Evolutionary conservation across 768 basidiomycete species (phyloP).

Genomic region (Pulveroboletus frians): DNA sequence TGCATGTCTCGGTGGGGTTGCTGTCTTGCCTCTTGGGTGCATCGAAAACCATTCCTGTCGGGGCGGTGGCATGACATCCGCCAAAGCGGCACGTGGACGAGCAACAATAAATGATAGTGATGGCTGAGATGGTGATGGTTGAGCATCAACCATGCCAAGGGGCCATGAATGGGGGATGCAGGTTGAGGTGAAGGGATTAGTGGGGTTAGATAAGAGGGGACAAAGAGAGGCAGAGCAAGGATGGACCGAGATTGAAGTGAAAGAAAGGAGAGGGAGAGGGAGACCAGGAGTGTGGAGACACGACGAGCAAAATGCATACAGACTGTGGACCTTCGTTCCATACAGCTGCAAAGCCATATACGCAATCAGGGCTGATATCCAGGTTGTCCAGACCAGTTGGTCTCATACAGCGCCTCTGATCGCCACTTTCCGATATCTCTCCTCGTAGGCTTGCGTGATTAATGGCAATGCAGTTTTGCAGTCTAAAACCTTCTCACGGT

Average conservation of each 20-base stretch:
- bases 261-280: slow-evolving; percentile 12
- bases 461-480: slow-evolving; percentile 57
- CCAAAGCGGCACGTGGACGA: not conserved
- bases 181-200: slow-evolving; percentile 4
- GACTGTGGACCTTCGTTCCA: slow-evolving; percentile 13
- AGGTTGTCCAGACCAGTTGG: slow-evolving; percentile 1
- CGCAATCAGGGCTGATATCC: slow-evolving; percentile 2
- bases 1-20: not conserved
- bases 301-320: slow-evolving; percentile 11
- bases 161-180: slow-evolving; percentile 2
- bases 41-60: not conserved
- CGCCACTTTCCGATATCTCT: slow-evolving; percentile 80
- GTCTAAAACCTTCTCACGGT: slow-evolving; percentile 62
- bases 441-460: slow-evolving; percentile 64
- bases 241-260: slow-evolving; percentile 3
- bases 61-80: not conserved
- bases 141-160: not conserved
- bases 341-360: slow-evolving; percentile 5
- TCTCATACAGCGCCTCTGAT: slow-evolving; percentile 88
- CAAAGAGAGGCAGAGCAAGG: slow-evolving; percentile 10
- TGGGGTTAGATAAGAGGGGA: slow-evolving; percentile 6
- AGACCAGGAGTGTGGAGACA: slow-evolving; percentile 7
- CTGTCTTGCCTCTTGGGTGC: not conserved
- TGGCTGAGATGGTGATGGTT: not conserved
- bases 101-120: slow-evolving; percentile 6